Evolutionary conservation across 2,329 filamentous ascomycete species (phyloP).

Genomic region (Ophiocordyceps camponoti-leonardi): DNA sequence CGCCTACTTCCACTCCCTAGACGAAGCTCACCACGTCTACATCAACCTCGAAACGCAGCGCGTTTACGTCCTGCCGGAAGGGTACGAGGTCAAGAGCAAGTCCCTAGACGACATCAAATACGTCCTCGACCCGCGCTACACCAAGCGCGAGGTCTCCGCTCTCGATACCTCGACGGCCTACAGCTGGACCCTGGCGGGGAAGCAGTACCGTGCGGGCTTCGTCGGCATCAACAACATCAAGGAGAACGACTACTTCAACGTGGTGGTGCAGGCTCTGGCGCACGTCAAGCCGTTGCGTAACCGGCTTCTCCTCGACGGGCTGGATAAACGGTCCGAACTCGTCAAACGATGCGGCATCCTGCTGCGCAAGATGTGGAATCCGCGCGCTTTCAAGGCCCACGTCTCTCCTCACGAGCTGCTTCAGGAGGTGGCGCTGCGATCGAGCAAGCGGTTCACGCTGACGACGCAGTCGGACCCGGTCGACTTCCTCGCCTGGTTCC

Average conservation of each 20-base stretch:
- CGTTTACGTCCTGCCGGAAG: constrained; percentile 85
- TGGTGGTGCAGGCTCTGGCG: constrained; percentile 77
- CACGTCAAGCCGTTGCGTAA: constrained; percentile 84
- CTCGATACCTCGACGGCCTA: constrained; percentile 49
- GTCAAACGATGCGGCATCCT: constrained; percentile 78
- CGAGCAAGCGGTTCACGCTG: constrained; percentile 82
- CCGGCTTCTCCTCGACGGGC: constrained; percentile 76
- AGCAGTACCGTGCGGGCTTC: constrained; percentile 81
- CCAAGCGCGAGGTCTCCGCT: constrained; percentile 59
- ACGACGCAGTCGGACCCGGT: constrained; percentile 88
- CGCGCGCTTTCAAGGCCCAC: constrained; percentile 86
- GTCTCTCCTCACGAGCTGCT: constrained; percentile 95
- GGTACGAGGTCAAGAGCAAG: constrained; percentile 90
- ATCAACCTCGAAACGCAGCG: constrained; percentile 93
- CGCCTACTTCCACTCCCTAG: constrained; percentile 93
- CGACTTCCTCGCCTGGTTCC: constrained; percentile 92
- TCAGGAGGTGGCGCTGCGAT: constrained; percentile 80
- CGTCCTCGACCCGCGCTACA: constrained; percentile 81
- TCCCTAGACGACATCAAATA: constrained; percentile 97
- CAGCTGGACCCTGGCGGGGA: constrained; percentile 64
- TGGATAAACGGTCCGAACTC: constrained; percentile 56
- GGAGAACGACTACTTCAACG: constrained; percentile 96
- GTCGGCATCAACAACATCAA: constrained; percentile 99
- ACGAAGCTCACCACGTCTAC: constrained; percentile 91
- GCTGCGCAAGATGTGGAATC: constrained; percentile 95